Evolutionary conservation across 108 stramenopile genomes (phyloP).

Genomic region (Cylindrotheca fusiformis): DNA sequence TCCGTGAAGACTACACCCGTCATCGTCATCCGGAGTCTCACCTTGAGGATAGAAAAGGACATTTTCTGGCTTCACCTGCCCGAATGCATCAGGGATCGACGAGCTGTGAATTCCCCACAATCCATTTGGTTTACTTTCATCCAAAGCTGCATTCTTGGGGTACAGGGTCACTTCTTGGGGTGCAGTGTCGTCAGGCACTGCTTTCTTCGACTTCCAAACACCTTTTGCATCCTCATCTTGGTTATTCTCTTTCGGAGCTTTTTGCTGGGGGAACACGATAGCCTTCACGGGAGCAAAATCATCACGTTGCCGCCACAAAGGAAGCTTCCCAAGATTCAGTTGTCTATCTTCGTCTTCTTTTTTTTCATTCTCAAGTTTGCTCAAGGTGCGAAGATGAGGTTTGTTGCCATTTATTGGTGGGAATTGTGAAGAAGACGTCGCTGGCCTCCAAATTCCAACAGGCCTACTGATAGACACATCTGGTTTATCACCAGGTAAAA

Average conservation of each 20-base stretch:
- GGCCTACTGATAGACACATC: background rate
- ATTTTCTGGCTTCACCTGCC: constrained; percentile 8
- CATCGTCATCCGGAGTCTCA: constrained; percentile 5
- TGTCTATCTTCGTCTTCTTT: background rate
- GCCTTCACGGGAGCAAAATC: background rate
- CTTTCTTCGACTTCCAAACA: background rate
- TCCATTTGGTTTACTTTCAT: constrained; percentile 5
- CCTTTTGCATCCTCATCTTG: background rate
- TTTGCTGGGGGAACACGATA: background rate
- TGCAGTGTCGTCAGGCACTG: background rate
- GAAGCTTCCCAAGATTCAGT: background rate
- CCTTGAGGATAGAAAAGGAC: constrained; percentile 11
- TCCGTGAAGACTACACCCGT: constrained; percentile 8
- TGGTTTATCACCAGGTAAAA: background rate
- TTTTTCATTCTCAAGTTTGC: background rate
- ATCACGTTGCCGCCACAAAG: background rate
- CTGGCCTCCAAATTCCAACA: background rate
- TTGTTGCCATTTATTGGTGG: background rate
- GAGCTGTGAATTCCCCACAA: constrained; percentile 10
- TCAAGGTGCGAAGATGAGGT: too few species aligned
- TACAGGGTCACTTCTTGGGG: background rate
- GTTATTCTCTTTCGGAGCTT: background rate
- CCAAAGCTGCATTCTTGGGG: background rate
- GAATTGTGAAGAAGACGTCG: background rate
- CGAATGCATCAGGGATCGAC: constrained; percentile 2